Conservation (phyloP, 352 stramenopile species). For the Phytophthora aleatoria region DNA sequence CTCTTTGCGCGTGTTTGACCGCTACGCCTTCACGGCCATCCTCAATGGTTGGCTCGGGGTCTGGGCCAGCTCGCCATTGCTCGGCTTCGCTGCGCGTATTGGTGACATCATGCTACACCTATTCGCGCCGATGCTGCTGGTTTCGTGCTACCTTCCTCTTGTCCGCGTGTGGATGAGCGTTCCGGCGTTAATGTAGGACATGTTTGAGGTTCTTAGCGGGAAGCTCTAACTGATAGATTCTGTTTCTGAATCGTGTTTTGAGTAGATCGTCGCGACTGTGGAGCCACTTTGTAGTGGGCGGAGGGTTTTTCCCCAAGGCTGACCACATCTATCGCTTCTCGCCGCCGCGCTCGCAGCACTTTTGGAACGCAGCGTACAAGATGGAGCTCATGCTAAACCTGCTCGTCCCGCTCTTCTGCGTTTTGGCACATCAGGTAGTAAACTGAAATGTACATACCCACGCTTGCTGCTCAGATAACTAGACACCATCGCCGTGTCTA, state of each 20-base stretch:
- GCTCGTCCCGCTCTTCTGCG: conserved; percentile 77
- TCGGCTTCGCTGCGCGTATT: conserved; percentile 63
- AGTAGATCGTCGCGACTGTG: conserved; percentile 73
- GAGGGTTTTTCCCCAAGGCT: conserved; percentile 71
- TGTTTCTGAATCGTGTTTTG: conserved; percentile 3
- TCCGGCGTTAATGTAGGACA: conserved; percentile 65
- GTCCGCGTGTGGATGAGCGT: conserved; percentile 86
- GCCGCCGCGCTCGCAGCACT: conserved; percentile 70
- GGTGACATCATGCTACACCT: conserved; percentile 73
- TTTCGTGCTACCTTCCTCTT: conserved; percentile 76
- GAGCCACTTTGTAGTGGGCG: conserved; percentile 74
- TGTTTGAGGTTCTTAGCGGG: background rate
- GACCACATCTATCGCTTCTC: conserved; percentile 83
- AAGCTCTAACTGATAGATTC: conserved; percentile 5
- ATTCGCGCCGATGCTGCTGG: conserved; percentile 69
- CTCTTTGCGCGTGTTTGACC: conserved; percentile 80
- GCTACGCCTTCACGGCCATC: conserved; percentile 73
- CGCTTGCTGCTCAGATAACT: background rate
- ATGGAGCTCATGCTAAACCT: conserved; percentile 83
- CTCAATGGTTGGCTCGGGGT: conserved; percentile 79
- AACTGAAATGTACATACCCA: conserved; percentile 15
- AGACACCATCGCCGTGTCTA: conserved; percentile 1
- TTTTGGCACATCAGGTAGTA: conserved; percentile 78
- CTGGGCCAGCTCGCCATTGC: conserved; percentile 67
- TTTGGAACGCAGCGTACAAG: conserved; percentile 81